Conservation (phyloP, 2,329 filamentous ascomycete genomes). For the Penicillium carneum region DNA sequence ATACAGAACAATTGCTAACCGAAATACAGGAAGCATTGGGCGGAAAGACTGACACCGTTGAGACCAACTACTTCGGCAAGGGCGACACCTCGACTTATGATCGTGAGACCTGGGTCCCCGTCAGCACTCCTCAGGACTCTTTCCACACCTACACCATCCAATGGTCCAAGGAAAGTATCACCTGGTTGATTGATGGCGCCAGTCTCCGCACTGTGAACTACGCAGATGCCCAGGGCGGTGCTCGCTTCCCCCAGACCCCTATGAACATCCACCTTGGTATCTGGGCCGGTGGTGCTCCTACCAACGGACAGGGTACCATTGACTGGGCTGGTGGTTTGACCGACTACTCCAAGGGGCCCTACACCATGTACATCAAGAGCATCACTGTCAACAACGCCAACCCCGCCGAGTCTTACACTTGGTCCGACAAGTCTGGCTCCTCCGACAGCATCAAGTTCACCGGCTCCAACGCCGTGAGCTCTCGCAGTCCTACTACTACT, state of each 20-base stretch:
- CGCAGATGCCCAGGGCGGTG: constrained; percentile 64
- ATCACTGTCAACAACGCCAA: constrained; percentile 64
- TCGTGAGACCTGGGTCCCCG: constrained; percentile 77
- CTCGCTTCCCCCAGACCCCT: constrained; percentile 74
- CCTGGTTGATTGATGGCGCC: constrained; percentile 70
- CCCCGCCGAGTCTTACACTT: constrained; percentile 70
- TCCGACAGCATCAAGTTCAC: constrained; percentile 68
- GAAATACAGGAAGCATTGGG: constrained; percentile 48
- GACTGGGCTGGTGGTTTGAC: constrained; percentile 75
- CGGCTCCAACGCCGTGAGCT: constrained; percentile 23
- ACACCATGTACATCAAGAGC: constrained; percentile 75
- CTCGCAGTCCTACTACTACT: constrained; percentile 18
- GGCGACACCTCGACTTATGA: constrained; percentile 80
- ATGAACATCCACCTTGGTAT: constrained; percentile 74
- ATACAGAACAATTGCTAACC: constrained; percentile 61
- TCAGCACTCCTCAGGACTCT: constrained; percentile 62
- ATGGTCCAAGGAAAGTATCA: constrained; percentile 70
- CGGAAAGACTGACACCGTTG: constrained; percentile 52
- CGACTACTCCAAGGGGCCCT: constrained; percentile 71
- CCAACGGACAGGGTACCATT: constrained; percentile 59
- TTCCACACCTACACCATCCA: constrained; percentile 63
- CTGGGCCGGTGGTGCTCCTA: constrained; percentile 69
- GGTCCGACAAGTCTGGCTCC: constrained; percentile 66
- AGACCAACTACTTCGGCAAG: constrained; percentile 97
- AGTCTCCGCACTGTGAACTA: constrained; percentile 68